These are phyloP conservation scores for Paramecium caudatum DNA, from an alignment of 73 alveolate genomes.

Conservation along the genomic window DNA sequence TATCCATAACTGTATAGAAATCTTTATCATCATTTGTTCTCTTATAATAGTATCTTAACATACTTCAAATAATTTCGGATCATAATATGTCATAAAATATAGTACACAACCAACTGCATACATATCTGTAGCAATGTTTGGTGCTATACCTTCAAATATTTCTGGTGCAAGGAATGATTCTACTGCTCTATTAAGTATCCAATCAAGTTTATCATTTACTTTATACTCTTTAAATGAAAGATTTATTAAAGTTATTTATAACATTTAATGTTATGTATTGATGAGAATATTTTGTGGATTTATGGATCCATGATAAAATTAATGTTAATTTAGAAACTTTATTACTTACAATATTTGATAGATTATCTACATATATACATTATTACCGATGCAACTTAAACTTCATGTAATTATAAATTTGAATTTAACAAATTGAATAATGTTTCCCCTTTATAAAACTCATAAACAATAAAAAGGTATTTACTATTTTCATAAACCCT, in stretches of 20 bases:
- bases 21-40: slow-evolving; percentile 41
- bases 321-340: slow-evolving; percentile 27
- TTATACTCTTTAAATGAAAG: slow-evolving; percentile 55
- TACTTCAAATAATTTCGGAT: slow-evolving; percentile 43
- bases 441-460: slow-evolving; percentile 55
- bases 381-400: slow-evolving; percentile 54
- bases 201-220: slow-evolving; percentile 63
- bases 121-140: slow-evolving; percentile 43
- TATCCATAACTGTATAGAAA: slow-evolving; percentile 61
- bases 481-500: slow-evolving; percentile 64
- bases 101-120: slow-evolving; percentile 61
- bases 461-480: slow-evolving; percentile 45
- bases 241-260: slow-evolving; percentile 51
- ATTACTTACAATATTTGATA: slow-evolving; percentile 31
- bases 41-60: neutral
- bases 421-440: slow-evolving; percentile 46
- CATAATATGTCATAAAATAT: slow-evolving; percentile 59
- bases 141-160: slow-evolving; percentile 63
- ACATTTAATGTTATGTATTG: slow-evolving; percentile 48
- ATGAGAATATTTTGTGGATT: slow-evolving; percentile 46
- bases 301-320: slow-evolving; percentile 63
- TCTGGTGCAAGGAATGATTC: slow-evolving; percentile 64
- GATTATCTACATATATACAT: slow-evolving; percentile 2
- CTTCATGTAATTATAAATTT: slow-evolving; percentile 56
- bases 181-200: slow-evolving; percentile 65